phyloP scores from a whole-genome alignment of 2,329 filamentous ascomycete genomes.

The Monosporascus sp. region DNA sequence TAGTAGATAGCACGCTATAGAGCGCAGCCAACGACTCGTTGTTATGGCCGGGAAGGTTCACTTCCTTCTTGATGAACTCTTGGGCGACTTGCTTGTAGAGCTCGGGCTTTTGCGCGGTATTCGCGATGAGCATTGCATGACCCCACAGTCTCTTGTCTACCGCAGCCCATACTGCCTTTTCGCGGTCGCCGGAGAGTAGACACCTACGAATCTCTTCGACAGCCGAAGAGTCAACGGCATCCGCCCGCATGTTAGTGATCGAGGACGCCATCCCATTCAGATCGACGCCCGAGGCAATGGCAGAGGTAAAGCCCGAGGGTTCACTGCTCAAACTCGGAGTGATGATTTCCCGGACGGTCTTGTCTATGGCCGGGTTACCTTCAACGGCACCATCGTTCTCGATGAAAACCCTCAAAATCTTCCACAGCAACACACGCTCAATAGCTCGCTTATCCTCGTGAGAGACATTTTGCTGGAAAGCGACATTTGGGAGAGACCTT shows the following conservation, averaged over 20 bases:
- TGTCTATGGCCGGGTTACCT: conserved; percentile 64
- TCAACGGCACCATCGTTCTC: conserved; percentile 83
- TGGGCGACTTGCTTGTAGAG: conserved; percentile 91
- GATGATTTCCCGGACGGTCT: conserved; percentile 69
- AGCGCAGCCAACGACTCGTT: conserved; percentile 85
- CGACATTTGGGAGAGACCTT: conserved; percentile 44
- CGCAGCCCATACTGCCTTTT: conserved; percentile 88
- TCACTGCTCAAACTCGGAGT: conserved; percentile 47
- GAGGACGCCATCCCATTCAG: conserved; percentile 33
- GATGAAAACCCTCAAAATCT: conserved; percentile 72
- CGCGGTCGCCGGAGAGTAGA: conserved; percentile 74
- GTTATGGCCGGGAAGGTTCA: conserved; percentile 72
- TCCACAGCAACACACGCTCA: conserved; percentile 83
- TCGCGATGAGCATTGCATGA: conserved; percentile 86
- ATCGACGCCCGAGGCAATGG: conserved; percentile 28
- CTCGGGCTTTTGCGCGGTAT: conserved; percentile 64
- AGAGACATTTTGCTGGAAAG: conserved; percentile 44
- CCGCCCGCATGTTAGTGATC: conserved; percentile 41
- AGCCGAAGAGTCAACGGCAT: conserved; percentile 63
- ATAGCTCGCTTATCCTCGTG: conserved; percentile 65
- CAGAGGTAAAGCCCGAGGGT: conserved; percentile 16
- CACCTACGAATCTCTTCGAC: conserved; percentile 67
- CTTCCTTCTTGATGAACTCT: conserved; percentile 92
- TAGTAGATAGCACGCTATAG: conserved; percentile 91
- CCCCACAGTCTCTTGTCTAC: conserved; percentile 94